Base-by-base conservation (phyloP, 2,329 filamentous ascomycete genomes). In the Juglanconis oblonga region DNA sequence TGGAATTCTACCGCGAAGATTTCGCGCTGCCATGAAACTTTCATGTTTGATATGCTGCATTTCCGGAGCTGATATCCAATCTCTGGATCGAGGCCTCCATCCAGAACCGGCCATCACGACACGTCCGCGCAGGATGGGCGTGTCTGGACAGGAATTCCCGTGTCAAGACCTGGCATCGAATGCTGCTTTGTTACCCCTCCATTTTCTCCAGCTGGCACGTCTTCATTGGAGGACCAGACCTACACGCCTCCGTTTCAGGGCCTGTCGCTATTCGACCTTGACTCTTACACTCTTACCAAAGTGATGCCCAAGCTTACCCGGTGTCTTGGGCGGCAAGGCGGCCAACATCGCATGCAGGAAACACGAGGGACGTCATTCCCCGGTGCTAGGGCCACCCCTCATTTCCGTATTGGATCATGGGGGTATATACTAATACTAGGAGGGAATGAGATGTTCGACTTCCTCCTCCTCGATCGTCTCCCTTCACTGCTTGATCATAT, bases 301-400 rank as follows among this genome's bases (percentile, higher is more conserved):
- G 32, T 50, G 45, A 48, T 48, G 45, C 45, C 45, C 45, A 48
- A 48, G 17, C 10, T 17, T 29, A 48, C 45, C 45, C 45, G 45
- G 17, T 24, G 13, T 7, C 17, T 48, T 48, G 31, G 45, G 31
- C 10, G 45, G 17, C 45, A 24, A 17, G 29, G 24, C 35, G 38
- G 11, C 24, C 36, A 31, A 35, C 8, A n/a, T 29, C 31, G 13
- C 14, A 24, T 13, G 33, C 24, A 44, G 32, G 45, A 4, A 49
- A 42, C 44, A 40, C 33, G 53, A 49, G 42, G 42, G 29, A 57
- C 55, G 55, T 57, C 55, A 51, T 51, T 56, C 24, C 48, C 48
- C 47, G 40, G 11, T 33, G 29, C 32, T 24, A 8, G 35, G 24
- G 55, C 7, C 9, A 11, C 54, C 45, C 55, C 55, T 57, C 55